Percentiles rank a stretch among this genome's conserved stretches.
These are phyloP conservation scores for Furculomyces boomerangus DNA, from an alignment of 371 early-diverging fungal species.

Conservation along the genomic window DNA sequence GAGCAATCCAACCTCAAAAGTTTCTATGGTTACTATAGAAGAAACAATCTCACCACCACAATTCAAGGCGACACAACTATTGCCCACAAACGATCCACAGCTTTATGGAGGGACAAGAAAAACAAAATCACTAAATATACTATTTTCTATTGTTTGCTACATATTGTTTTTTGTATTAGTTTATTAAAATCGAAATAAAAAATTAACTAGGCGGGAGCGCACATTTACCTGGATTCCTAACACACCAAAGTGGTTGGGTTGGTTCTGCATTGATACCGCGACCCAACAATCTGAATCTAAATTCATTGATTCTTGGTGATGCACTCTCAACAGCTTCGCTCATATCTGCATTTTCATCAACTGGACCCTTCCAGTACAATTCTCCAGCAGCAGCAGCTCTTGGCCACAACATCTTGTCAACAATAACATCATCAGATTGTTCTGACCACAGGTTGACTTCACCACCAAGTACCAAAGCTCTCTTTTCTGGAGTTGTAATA, in stretches of 20 bases:
- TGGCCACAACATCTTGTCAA: slow-evolving; percentile 56
- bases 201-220: too few relatives aligned
- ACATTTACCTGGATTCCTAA: slow-evolving; percentile 42
- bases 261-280: slow-evolving; percentile 51
- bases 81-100: too few relatives aligned
- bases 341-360: slow-evolving; percentile 27
- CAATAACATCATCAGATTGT: slow-evolving; percentile 37
- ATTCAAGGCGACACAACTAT: too few relatives aligned
- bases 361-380: slow-evolving; percentile 52
- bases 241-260: slow-evolving; percentile 50
- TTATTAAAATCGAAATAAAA: too few relatives aligned
- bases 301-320: slow-evolving; percentile 46
- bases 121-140: too few relatives aligned
- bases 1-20: too few relatives aligned
- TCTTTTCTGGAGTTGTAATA: slow-evolving; percentile 29
- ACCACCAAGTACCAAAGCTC: slow-evolving; percentile 29
- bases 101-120: too few relatives aligned
- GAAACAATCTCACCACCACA: too few relatives aligned
- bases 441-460: slow-evolving; percentile 59
- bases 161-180: too few relatives aligned
- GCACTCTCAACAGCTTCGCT: slow-evolving; percentile 39
- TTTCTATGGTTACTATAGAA: too few relatives aligned
- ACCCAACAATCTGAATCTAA: slow-evolving; percentile 44
- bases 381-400: slow-evolving; percentile 54
- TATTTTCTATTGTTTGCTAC: too few relatives aligned